These are phyloP conservation scores for Magnusiomyces tetraspermus DNA, from an alignment of 1,139 yeast species.

Conservation along the genomic window DNA sequence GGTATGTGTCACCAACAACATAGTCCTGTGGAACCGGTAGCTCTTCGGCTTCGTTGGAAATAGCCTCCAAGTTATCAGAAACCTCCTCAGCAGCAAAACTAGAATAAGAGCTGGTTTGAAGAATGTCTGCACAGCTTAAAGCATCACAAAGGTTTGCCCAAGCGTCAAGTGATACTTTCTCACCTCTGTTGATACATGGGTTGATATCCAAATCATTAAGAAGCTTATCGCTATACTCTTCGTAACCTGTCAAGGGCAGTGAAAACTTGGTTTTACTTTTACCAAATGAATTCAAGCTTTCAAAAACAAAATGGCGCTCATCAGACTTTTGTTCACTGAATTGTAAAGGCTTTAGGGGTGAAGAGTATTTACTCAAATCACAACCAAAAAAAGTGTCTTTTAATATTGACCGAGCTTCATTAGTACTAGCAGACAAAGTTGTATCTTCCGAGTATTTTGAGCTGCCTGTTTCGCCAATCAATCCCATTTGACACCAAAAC, in stretches of 20 bases:
- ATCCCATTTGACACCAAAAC: constrained; percentile 41
- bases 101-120: neutral
- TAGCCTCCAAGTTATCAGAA: neutral
- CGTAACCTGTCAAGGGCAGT: neutral
- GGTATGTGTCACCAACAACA: constrained; percentile 1
- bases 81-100: neutral
- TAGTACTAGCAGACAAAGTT: too few species aligned
- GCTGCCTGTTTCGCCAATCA: constrained; percentile 21
- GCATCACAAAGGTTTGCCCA: constrained; percentile 2
- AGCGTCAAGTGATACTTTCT: neutral
- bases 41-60: neutral
- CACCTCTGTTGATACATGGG: neutral
- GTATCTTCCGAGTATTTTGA: too few species aligned
- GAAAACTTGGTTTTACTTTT: neutral
- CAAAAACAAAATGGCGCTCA: neutral
- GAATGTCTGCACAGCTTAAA: constrained; percentile 3
- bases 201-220: neutral
- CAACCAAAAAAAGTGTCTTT: constrained; percentile 8
- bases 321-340: neutral
- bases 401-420: constrained; percentile 5
- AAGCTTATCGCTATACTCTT: neutral
- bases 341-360: neutral
- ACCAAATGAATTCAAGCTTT: neutral
- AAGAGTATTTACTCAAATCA: neutral
- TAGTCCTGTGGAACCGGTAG: constrained; percentile 3